Base-by-base conservation (phyloP, 768 basidiomycete species). In the Chiua virens region DNA sequence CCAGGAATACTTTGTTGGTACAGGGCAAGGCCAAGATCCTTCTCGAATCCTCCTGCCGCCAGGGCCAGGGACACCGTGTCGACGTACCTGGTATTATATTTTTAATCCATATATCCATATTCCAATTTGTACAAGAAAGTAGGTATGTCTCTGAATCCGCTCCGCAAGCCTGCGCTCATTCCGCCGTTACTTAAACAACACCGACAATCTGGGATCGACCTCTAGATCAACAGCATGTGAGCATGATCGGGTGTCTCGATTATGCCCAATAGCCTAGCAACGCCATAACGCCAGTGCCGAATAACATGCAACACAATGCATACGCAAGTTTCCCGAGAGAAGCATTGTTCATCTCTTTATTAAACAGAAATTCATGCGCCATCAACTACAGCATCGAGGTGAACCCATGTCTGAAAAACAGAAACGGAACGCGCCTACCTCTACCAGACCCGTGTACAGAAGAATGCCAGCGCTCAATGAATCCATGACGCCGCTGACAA, bases 331-430 rank as follows among this genome's bases (percentile, higher is more conserved):
- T 82, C 23, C 68, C 61, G 47, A 80, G 82, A 6, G 83, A 82
- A 5, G 79, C 80, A n/a, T 80, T 75, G 67, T 86, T 82, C 86
- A 94, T 91, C 50, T 90, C 81, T 52, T 85, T 82, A 74, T 83
- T 93, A 73, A 96, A 93, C 36, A 98, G 64, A 71, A 98, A 97
- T 63, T 98, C 96, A 65, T 97, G 95, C 1, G 92, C 96, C 40
- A 98, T 78, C 0, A 97, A 79, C 86, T 88, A 54, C 2, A 6
- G n/a, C 28, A n/a, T 27, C 8, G 5, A 17, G 47, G 66, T 8
- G 61, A 49, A 37, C 17, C 14, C 28, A 4, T 38, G 5, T 13
- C 8, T 11, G 15, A 14, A 34, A 34, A 35, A 7, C 35, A 4
- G n/a, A 39, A 25, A 36, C 2, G 36, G 37, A 4, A 27, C 11